Percentiles rank a stretch among this genome's conserved stretches.
Conservation (phyloP, 352 stramenopile species). For the Pythium periplocum region DNA sequence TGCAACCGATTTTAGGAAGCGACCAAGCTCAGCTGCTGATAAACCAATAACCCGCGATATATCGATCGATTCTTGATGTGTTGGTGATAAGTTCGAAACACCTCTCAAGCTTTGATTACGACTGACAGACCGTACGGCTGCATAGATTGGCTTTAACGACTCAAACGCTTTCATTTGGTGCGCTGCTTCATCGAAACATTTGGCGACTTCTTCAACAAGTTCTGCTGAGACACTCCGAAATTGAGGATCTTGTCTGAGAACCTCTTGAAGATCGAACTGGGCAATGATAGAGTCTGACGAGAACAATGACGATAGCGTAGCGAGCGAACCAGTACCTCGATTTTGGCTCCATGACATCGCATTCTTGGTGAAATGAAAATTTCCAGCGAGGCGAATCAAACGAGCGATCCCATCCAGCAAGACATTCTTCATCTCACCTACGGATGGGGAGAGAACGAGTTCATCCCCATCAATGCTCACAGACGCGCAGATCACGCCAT, state of each 20-base stretch:
- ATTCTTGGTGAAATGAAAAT: constrained; percentile 66
- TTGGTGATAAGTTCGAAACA: not conserved
- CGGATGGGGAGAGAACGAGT: constrained; percentile 36
- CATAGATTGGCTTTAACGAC: constrained; percentile 39
- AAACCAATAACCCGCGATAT: constrained; percentile 29
- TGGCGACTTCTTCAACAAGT: constrained; percentile 24
- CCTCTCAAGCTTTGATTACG: constrained; percentile 15
- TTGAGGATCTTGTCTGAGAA: constrained; percentile 30
- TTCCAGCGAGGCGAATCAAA: constrained; percentile 48
- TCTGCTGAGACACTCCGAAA: constrained; percentile 37
- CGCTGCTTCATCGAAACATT: constrained; percentile 43
- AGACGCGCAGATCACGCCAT: constrained; percentile 38
- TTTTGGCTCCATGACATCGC: constrained; percentile 49
- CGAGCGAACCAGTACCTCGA: constrained; percentile 31
- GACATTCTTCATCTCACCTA: constrained; percentile 41
- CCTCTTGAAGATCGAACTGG: constrained; percentile 43
- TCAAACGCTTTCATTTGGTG: constrained; percentile 60
- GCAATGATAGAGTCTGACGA: constrained; percentile 14
- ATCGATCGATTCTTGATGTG: not conserved
- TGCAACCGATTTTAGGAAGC: constrained; percentile 37
- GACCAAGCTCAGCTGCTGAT: constrained; percentile 28
- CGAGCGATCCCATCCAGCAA: constrained; percentile 43
- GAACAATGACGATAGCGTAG: constrained; percentile 28
- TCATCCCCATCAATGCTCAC: constrained; percentile 39
- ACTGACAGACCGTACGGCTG: constrained; percentile 35